These are phyloP conservation scores for Phalaenopsis aphrodite DNA, from an alignment of 106 monocot species.

Conservation along the genomic window DNA sequence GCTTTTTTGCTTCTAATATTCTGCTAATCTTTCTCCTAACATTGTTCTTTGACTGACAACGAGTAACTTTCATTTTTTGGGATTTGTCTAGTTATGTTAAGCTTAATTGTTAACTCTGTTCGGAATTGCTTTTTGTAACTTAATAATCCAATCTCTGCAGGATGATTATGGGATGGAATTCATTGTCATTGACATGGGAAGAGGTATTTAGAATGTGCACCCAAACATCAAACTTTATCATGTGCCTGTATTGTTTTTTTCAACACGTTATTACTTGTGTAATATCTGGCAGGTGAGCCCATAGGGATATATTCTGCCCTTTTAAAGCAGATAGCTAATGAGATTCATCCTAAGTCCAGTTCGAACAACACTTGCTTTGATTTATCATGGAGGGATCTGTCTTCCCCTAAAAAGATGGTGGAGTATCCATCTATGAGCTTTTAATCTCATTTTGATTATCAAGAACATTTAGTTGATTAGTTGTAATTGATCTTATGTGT, in stretches of 20 bases:
- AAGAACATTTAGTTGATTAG: background rate
- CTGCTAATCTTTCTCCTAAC: background rate
- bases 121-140: background rate
- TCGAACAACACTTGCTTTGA: conserved; percentile 29
- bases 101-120: background rate
- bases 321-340: conserved; percentile 43
- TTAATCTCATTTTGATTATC: background rate
- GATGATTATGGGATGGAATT: conserved; percentile 74
- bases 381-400: conserved; percentile 54
- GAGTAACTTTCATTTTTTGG: background rate
- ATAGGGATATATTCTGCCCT: conserved; percentile 67
- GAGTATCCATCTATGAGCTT: conserved; percentile 12
- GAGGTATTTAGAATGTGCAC: conserved; percentile 36
- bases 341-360: conserved; percentile 21
- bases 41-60: background rate
- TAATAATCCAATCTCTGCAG: conserved; percentile 27
- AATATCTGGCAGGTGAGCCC: conserved; percentile 54
- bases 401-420: conserved; percentile 37
- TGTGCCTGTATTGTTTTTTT: conserved; percentile 1
- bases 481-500: conserved; percentile 12
- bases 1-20: background rate
- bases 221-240: background rate
- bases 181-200: conserved; percentile 68
- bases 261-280: background rate
- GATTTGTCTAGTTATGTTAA: background rate